Evolutionary conservation across 495 filamentous ascomycete genomes (phyloP).

Genomic region (Aspergillus panamensis): DNA sequence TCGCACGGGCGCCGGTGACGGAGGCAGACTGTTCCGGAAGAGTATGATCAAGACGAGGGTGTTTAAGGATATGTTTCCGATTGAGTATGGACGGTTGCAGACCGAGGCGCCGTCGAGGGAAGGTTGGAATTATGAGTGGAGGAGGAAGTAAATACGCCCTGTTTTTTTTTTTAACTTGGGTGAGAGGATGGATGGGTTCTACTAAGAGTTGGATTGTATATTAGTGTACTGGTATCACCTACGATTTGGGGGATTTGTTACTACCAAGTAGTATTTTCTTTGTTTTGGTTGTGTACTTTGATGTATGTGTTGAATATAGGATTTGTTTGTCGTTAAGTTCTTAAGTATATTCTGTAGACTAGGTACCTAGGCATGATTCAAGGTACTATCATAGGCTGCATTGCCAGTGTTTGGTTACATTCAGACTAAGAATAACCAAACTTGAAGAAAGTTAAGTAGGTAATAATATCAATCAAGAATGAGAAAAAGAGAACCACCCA

Average conservation of each 20-base stretch:
- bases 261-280: no score
- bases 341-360: no score
- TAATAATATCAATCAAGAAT: constrained; percentile 8
- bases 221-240: no score
- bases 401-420: no score
- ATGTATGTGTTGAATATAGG: neutral
- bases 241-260: no score
- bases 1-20: constrained; percentile 64
- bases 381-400: neutral
- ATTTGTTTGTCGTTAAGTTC: neutral
- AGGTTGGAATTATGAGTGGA: constrained; percentile 73
- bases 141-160: constrained; percentile 23
- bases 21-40: constrained; percentile 75
- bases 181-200: neutral
- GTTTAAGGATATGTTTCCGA: constrained; percentile 63
- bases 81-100: constrained; percentile 84
- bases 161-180: neutral
- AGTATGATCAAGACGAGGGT: constrained; percentile 83
- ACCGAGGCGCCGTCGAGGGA: constrained; percentile 68
- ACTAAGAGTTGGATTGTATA: no score
- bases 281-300: neutral
- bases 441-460: neutral
- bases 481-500: constrained; percentile 31
- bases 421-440: no score
- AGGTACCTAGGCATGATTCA: no score